A percentile compares a stretch with the other conserved stretches of the same genome.
Conservation (phyloP, 768 basidiomycete species). For the Clathrus columnatus region DNA sequence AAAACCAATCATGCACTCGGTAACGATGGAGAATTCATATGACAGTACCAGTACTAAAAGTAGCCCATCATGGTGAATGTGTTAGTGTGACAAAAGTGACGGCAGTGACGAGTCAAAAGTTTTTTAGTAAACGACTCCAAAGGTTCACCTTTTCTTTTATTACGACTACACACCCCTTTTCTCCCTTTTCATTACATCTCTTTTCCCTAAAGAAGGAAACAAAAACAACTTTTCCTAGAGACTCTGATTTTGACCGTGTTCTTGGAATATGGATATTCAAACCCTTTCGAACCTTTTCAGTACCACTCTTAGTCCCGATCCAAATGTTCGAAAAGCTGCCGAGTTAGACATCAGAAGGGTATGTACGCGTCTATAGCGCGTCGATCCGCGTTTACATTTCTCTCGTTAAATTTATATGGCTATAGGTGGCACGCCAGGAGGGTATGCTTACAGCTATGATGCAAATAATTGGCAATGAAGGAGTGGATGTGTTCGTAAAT, state of each 20-base stretch:
- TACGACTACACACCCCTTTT: not conserved
- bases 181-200: not conserved
- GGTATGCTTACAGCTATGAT: slow-evolving; percentile 78
- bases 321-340: slow-evolving; percentile 76
- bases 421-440: slow-evolving; percentile 69
- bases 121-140: slow-evolving; percentile 1
- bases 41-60: not conserved
- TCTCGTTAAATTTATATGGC: slow-evolving; percentile 4
- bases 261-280: slow-evolving; percentile 18
- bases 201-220: not conserved
- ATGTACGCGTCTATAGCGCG: slow-evolving; percentile 8
- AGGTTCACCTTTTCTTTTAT: not conserved
- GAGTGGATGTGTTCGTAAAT: slow-evolving; percentile 62
- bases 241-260: not conserved
- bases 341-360: slow-evolving; percentile 88
- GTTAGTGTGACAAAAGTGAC: not conserved
- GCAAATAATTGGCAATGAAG: slow-evolving; percentile 76
- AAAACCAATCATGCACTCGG: too few species aligned
- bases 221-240: too few species aligned
- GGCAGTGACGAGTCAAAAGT: slow-evolving; percentile 4
- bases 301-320: slow-evolving; percentile 73
- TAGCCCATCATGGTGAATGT: not conserved
- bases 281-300: slow-evolving; percentile 71
- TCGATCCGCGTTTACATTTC: not conserved
- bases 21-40: not conserved